Percentiles rank a stretch among this genome's conserved stretches.
Evolutionary conservation across 2,329 filamentous ascomycete species (phyloP).

Genomic region (Ambrosiella xylebori): DNA sequence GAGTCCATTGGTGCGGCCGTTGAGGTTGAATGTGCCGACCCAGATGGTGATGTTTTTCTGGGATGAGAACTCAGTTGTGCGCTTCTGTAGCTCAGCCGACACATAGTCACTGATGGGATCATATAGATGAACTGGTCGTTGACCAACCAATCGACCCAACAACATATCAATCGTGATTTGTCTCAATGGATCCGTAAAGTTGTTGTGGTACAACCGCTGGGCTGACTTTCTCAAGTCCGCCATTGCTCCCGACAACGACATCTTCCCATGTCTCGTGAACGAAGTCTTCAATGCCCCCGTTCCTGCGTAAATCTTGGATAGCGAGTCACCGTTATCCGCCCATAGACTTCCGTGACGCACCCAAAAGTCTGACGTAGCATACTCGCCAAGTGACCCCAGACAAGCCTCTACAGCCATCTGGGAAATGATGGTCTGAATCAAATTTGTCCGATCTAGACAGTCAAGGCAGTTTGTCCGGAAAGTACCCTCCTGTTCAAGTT

Average conservation of each 20-base stretch:
- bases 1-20: constrained; percentile 66
- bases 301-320: constrained; percentile 91
- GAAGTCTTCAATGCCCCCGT: constrained; percentile 92
- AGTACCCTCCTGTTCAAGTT: constrained; percentile 84
- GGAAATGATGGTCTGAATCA: constrained; percentile 90
- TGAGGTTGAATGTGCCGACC: constrained; percentile 87
- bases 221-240: constrained; percentile 94
- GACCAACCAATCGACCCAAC: constrained; percentile 68
- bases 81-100: constrained; percentile 52
- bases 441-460: constrained; percentile 85
- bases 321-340: constrained; percentile 90
- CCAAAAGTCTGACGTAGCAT: constrained; percentile 68
- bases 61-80: constrained; percentile 56
- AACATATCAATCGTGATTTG: constrained; percentile 93
- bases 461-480: constrained; percentile 94
- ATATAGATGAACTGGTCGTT: constrained; percentile 68
- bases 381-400: constrained; percentile 51
- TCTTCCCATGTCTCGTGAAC: constrained; percentile 86
- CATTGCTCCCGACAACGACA: constrained; percentile 82
- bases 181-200: constrained; percentile 81
- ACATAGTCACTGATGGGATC: constrained; percentile 93
- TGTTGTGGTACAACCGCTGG: constrained; percentile 90
- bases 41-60: constrained; percentile 55
- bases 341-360: constrained; percentile 81
- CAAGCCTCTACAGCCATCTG: constrained; percentile 84